Percentiles rank a stretch among this genome's conserved stretches.
These are phyloP conservation scores for Sarocladium kiliense DNA, from an alignment of 2,329 filamentous ascomycete species.

Conservation along the genomic window DNA sequence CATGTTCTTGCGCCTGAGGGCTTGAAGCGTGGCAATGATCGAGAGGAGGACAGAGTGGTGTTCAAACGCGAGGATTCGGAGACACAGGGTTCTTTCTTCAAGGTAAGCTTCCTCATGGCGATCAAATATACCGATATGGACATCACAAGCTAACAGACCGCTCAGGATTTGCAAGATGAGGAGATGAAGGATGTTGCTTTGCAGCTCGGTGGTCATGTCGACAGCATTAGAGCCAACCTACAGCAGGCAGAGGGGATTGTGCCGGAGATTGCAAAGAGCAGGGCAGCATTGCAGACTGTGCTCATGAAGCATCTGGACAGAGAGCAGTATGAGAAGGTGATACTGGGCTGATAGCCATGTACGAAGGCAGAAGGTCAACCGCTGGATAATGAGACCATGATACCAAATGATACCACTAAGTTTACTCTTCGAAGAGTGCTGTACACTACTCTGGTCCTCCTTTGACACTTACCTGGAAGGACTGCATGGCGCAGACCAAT, in stretches of 20 bases:
- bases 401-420: neutral
- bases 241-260: conserved; percentile 47
- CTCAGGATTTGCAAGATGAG: conserved; percentile 33
- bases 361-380: neutral
- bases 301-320: conserved; percentile 40
- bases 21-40: conserved; percentile 10
- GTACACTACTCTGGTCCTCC: no score
- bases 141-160: neutral
- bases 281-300: conserved; percentile 43
- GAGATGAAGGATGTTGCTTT: conserved; percentile 39
- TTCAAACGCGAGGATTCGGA: conserved; percentile 9
- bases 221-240: conserved; percentile 50
- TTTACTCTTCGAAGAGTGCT: no score
- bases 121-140: neutral
- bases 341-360: conserved; percentile 30
- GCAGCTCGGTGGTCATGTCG: conserved; percentile 50
- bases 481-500: no score
- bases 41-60: neutral
- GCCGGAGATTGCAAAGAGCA: conserved; percentile 41
- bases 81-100: neutral
- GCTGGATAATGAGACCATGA: conserved; percentile 1
- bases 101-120: neutral
- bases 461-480: no score
- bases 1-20: conserved; percentile 43
- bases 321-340: conserved; percentile 40